These are phyloP conservation scores for Heliamphora pulchella DNA, from an alignment of 179 eudicot species.

Conservation along the genomic window DNA sequence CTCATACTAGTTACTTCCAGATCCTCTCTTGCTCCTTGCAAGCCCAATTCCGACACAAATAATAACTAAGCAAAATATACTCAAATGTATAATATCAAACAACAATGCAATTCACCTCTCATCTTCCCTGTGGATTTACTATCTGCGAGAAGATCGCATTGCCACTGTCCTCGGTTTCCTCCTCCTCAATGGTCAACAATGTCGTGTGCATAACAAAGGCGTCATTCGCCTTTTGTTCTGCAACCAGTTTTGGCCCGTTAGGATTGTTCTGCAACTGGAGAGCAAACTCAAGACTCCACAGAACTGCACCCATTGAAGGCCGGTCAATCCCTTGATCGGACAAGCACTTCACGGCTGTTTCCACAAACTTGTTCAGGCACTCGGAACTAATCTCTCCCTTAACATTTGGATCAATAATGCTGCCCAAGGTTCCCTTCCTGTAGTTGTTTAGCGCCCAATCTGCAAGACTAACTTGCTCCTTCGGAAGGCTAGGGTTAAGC, in stretches of 20 bases:
- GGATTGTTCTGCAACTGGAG: constrained; percentile 19
- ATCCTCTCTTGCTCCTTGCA: neutral
- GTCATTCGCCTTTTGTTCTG: constrained; percentile 17
- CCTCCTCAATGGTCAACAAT: constrained; percentile 24
- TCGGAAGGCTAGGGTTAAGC: constrained; percentile 19
- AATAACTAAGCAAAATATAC: neutral
- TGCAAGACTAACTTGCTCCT: constrained; percentile 20
- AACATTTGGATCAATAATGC: constrained; percentile 15
- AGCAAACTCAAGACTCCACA: constrained; percentile 21
- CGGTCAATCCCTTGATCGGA: constrained; percentile 18
- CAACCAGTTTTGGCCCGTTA: constrained; percentile 9
- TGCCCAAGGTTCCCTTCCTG: constrained; percentile 5
- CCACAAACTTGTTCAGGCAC: constrained; percentile 14
- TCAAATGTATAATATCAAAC: neutral
- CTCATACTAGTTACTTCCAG: too few relatives aligned
- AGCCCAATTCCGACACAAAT: neutral
- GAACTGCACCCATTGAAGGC: constrained; percentile 20
- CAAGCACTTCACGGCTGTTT: constrained; percentile 15
- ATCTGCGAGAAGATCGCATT: constrained; percentile 20
- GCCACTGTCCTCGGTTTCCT: constrained; percentile 6
- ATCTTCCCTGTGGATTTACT: constrained; percentile 23
- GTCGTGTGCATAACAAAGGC: constrained; percentile 19
- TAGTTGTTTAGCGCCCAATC: constrained; percentile 20
- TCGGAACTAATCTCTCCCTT: constrained; percentile 15
- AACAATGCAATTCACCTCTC: constrained; percentile 5